phyloP scores from a whole-genome alignment of 805 yeast genomes.

The Ogataea paraovalis region DNA sequence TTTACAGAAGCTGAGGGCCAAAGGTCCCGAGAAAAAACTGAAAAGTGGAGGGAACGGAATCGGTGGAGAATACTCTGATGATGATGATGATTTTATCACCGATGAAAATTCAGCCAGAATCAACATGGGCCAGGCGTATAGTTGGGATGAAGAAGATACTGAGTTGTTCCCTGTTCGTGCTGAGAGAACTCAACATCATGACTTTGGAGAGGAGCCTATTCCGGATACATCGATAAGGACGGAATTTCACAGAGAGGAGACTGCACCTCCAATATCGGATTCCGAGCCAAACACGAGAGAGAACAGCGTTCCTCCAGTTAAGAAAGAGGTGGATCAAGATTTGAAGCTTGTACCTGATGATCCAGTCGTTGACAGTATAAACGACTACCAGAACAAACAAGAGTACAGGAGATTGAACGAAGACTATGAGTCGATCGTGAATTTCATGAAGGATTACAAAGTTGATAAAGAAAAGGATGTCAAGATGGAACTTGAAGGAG shows the following conservation, averaged over 20 bases:
- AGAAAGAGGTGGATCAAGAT: conserved; percentile 10
- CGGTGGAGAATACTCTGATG: conserved; percentile 25
- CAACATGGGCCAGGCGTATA: conserved; percentile 61
- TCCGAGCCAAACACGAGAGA: conserved; percentile 24
- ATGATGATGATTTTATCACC: conserved; percentile 19
- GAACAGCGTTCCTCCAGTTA: conserved; percentile 12
- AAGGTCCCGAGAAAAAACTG: conserved; percentile 9
- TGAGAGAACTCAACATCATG: conserved; percentile 44
- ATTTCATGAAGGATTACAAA: conserved; percentile 15
- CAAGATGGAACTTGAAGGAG: conserved; percentile 8
- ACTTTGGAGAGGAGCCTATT: conserved; percentile 27
- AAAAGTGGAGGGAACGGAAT: neutral
- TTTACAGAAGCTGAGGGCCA: conserved; percentile 16
- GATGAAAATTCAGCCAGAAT: conserved; percentile 44
- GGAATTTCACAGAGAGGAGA: conserved; percentile 25
- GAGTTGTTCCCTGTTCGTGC: conserved; percentile 71
- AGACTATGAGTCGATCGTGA: conserved; percentile 37
- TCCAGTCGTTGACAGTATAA: conserved; percentile 13
- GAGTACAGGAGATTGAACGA: conserved; percentile 33
- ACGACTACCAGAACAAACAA: conserved; percentile 31
- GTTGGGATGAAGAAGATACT: conserved; percentile 48
- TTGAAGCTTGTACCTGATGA: conserved; percentile 12
- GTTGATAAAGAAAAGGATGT: conserved; percentile 4
- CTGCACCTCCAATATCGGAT: conserved; percentile 16
- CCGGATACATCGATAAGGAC: conserved; percentile 33